phyloP scores from a whole-genome alignment of 2,329 filamentous ascomycete species.

The Lomentospora prolificans region DNA sequence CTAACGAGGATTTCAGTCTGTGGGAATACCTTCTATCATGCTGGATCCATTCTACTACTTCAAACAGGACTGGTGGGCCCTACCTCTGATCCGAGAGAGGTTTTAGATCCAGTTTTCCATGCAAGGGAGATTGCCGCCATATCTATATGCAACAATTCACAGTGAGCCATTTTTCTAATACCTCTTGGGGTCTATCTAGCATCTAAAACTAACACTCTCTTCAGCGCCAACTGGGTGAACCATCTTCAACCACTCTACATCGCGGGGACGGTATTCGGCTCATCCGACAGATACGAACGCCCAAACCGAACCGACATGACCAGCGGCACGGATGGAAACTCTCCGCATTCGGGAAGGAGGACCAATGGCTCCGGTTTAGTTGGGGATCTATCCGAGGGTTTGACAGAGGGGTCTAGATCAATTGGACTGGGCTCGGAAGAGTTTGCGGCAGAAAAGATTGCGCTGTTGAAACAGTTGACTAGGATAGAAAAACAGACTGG shows the following conservation, averaged over 20 bases:
- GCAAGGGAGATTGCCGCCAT: slow-evolving; percentile 10
- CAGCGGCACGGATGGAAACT: neutral
- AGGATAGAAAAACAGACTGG: slow-evolving; percentile 10
- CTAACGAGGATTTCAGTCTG: slow-evolving; percentile 9
- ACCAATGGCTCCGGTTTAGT: neutral
- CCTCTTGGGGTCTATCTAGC: no score
- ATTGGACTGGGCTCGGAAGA: neutral
- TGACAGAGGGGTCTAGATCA: neutral
- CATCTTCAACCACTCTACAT: slow-evolving; percentile 12
- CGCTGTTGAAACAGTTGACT: slow-evolving; percentile 9
- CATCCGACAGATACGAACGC: no score
- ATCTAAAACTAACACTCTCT: neutral
- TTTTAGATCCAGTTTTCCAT: slow-evolving; percentile 9
- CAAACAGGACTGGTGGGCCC: slow-evolving; percentile 5
- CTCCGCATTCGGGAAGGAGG: no score
- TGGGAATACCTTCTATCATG: slow-evolving; percentile 11
- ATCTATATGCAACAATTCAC: slow-evolving; percentile 9
- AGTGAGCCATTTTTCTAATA: slow-evolving; percentile 10
- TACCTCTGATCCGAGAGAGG: neutral
- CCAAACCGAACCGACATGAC: no score
- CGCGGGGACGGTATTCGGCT: slow-evolving; percentile 5
- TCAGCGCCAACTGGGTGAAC: slow-evolving; percentile 12
- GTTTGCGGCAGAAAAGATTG: slow-evolving; percentile 8
- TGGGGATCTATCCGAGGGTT: neutral
- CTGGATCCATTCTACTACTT: slow-evolving; percentile 10